Conservation (phyloP, 2,329 filamentous ascomycete genomes). For the Aspergillus latus region DNA sequence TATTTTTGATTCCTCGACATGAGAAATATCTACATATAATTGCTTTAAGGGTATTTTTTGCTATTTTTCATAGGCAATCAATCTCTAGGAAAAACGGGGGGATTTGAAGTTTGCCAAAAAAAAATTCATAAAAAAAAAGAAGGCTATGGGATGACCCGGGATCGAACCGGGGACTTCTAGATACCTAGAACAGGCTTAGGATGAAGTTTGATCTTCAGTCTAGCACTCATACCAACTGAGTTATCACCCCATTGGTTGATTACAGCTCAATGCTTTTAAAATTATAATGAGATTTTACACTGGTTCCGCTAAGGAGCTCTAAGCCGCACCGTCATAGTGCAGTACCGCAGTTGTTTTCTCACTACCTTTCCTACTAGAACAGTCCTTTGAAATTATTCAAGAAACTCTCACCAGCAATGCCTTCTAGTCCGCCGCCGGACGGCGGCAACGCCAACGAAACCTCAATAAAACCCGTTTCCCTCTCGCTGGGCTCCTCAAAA, state of each 20-base stretch:
- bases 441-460: slow-evolving; percentile 5
- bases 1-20: too few relatives aligned
- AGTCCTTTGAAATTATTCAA: neutral
- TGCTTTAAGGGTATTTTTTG: too few relatives aligned
- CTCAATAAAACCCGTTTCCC: slow-evolving; percentile 38
- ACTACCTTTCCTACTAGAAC: neutral
- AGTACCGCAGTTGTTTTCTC: neutral
- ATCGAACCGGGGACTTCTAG: neutral
- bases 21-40: too few relatives aligned
- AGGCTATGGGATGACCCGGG: too few relatives aligned
- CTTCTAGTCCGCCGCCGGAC: slow-evolving; percentile 17
- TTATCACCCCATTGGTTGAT: neutral
- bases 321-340: neutral
- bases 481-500: slow-evolving; percentile 38
- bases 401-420: slow-evolving; percentile 9
- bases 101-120: too few relatives aligned
- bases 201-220: neutral
- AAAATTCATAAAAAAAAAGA: too few relatives aligned
- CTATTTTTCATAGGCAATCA: too few relatives aligned
- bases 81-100: too few relatives aligned
- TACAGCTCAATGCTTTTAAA: neutral
- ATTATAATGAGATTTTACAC: too few relatives aligned
- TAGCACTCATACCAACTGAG: neutral
- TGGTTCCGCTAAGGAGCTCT: neutral
- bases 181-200: neutral